Conservation (phyloP, 2,329 filamentous ascomycete species). For the Lasiodiplodia gonubiensis region DNA sequence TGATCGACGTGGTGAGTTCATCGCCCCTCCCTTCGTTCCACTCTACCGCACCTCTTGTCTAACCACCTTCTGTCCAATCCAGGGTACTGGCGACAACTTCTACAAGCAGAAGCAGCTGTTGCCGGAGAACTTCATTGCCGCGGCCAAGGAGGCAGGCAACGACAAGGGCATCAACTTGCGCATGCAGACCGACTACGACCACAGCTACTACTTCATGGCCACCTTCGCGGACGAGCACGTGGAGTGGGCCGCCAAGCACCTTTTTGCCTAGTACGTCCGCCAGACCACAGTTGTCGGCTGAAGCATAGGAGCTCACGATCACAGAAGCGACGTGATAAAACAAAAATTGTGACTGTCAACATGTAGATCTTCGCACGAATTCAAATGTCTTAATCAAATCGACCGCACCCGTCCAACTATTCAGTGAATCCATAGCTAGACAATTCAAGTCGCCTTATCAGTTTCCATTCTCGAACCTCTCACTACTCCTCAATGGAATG, state of each 20-base stretch:
- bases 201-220: constrained; percentile 97
- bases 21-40: neutral
- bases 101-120: constrained; percentile 93
- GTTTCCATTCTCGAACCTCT: neutral
- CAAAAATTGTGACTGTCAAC: constrained; percentile 19
- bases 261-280: constrained; percentile 61
- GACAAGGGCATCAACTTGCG: constrained; percentile 74
- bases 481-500: neutral
- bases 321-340: constrained; percentile 23
- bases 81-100: constrained; percentile 94
- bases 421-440: neutral
- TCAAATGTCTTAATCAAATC: neutral
- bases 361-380: constrained; percentile 17
- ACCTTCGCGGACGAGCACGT: constrained; percentile 90
- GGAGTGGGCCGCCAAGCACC: constrained; percentile 85
- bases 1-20: constrained; percentile 83
- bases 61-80: neutral
- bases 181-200: constrained; percentile 91
- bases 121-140: constrained; percentile 88
- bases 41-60: neutral
- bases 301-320: constrained; percentile 11
- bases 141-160: constrained; percentile 76
- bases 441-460: neutral
- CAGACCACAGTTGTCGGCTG: neutral
- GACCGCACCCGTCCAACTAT: neutral